Base-by-base conservation (phyloP, 805 yeast genomes). In the Candida pini region DNA sequence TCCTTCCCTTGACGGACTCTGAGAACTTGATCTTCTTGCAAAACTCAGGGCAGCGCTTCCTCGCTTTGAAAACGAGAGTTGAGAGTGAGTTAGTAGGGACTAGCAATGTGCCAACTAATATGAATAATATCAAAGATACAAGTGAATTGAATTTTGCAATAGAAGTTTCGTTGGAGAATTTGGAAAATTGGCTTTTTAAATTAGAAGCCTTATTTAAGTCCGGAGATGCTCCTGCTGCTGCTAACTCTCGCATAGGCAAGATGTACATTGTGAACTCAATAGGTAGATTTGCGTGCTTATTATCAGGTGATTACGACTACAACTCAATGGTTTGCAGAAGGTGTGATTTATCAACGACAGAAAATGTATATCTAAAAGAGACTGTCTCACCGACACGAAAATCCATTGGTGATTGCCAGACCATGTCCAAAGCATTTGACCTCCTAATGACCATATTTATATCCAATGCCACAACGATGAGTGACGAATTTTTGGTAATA, bases 201-300 rank as follows among this genome's bases (percentile, higher is more conserved):
- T n/a, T 15, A 23, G 9, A 16, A 31, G 21, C 39, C 26, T 8
- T 22, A 34, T 15, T 19, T 30, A 20, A 33, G 10, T 21, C 18
- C 14, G 28, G 29, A 9, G 19, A 34, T 2, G 26, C 34, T 6
- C 8, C 20, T 9, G 18, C 33, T 10, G 9, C 31, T 15, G 18
- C 31, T 15, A 29, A 28, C 16, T 27, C 48, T 1, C 36, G 33
- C 14, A 40, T 54, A 9, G 49, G 46, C 3, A 50, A 48, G 31
- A 36, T 49, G 7, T 51, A 51, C 33, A 26, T 65, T 4, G 49
- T 70, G 9, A 58, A 66, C 9, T 56, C 70, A 2, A 36, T 73
- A 18, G 68, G 72, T 7, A 49, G 58, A 28, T 60, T 63, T 31
- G 63, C 71, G 4, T 72, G 78, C 45, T 30, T 69, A n/a, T 31